phyloP scores from a whole-genome alignment of 768 basidiomycete species.

The Pisolithus marmoratus region DNA sequence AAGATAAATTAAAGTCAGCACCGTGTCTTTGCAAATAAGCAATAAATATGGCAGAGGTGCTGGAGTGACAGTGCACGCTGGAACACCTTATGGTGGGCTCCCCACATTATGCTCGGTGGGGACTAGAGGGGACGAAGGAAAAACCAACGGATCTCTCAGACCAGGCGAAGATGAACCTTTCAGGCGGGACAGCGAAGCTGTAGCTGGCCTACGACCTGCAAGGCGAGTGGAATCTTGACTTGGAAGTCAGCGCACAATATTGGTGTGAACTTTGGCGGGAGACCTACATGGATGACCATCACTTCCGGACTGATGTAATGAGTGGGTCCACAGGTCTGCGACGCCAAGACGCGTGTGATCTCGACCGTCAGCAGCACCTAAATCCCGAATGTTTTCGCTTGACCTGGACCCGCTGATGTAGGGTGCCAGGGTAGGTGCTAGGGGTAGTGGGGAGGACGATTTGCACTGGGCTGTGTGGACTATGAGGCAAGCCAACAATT shows the following conservation, averaged over 20 bases:
- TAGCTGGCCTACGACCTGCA: not conserved
- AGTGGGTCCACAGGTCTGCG: slow-evolving; percentile 34
- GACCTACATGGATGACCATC: slow-evolving; percentile 7
- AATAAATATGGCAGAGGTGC: not conserved
- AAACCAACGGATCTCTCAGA: not conserved
- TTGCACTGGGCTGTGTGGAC: slow-evolving; percentile 53
- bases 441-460: slow-evolving; percentile 64
- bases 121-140: not conserved
- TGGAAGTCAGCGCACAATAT: not conserved
- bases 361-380: slow-evolving; percentile 7
- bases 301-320: slow-evolving; percentile 7
- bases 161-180: not conserved
- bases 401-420: slow-evolving; percentile 8
- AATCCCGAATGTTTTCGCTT: slow-evolving; percentile 6
- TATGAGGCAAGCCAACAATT: slow-evolving; percentile 57
- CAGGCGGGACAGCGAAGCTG: not conserved
- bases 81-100: not conserved
- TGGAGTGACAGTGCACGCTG: not conserved
- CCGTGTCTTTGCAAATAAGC: too few relatives aligned
- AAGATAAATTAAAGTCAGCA: too few relatives aligned
- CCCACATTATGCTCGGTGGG: not conserved
- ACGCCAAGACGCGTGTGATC: slow-evolving; percentile 19
- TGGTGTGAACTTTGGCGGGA: not conserved
- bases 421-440: slow-evolving; percentile 39
- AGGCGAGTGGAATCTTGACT: not conserved